Evolutionary conservation across 129 eudicot species (phyloP).

Genomic region (Pulicaria dysenterica): DNA sequence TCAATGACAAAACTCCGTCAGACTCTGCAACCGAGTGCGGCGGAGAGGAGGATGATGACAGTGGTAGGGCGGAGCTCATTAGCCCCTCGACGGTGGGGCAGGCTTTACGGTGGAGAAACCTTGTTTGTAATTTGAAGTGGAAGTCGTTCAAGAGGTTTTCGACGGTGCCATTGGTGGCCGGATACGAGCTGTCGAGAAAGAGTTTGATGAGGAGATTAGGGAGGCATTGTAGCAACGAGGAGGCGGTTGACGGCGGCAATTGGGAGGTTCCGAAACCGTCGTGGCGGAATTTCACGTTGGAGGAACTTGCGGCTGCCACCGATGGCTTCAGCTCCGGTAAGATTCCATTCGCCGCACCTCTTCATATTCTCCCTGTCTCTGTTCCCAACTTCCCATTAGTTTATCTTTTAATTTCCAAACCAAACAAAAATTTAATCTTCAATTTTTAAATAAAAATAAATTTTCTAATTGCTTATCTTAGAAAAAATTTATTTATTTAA

Average conservation of each 20-base stretch:
- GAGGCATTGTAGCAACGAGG: conserved; percentile 44
- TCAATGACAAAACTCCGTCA: conserved; percentile 34
- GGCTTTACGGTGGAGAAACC: conserved; percentile 48
- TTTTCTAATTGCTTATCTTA: too few relatives aligned
- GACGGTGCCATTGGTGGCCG: conserved; percentile 47
- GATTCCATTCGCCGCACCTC: not conserved
- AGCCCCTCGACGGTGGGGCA: conserved; percentile 24
- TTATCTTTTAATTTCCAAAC: too few relatives aligned
- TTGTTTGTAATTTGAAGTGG: conserved; percentile 52
- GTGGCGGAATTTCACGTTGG: conserved; percentile 77
- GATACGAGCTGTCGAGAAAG: conserved; percentile 54
- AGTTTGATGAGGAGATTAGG: conserved; percentile 50
- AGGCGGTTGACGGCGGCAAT: conserved; percentile 36
- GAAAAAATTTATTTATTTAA: too few relatives aligned
- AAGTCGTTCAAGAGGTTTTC: conserved; percentile 51
- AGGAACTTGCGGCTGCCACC: conserved; percentile 76
- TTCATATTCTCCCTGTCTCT: conserved; percentile 12
- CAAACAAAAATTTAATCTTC: too few relatives aligned
- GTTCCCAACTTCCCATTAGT: too few relatives aligned
- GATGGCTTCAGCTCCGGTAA: conserved; percentile 66
- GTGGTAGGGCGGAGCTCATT: conserved; percentile 11
- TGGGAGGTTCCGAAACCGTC: conserved; percentile 64
- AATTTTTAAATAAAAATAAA: too few relatives aligned
- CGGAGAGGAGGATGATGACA: conserved; percentile 22
- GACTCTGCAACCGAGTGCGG: conserved; percentile 7